phyloP scores from a whole-genome alignment of 768 basidiomycete species.

The Boletus tylopilopsis region DNA sequence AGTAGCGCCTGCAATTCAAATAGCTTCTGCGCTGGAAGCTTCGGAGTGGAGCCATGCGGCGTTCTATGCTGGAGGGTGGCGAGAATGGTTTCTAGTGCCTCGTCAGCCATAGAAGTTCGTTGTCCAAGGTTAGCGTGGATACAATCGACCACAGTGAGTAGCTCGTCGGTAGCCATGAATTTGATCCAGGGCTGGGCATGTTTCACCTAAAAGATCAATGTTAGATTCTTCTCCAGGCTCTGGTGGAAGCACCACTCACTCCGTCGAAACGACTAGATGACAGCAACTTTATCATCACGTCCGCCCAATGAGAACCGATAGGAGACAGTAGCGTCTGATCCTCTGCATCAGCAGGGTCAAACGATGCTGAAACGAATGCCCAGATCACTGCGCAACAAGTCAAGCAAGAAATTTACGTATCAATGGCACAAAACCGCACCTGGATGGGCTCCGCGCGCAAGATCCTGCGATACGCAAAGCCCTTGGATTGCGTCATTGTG shows the following conservation, averaged over 20 bases:
- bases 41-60: not conserved
- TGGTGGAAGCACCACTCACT: conserved; percentile 2
- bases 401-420: not conserved
- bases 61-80: conserved; percentile 24
- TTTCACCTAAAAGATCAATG: conserved; percentile 7
- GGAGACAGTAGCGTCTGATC: conserved; percentile 41
- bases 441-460: conserved; percentile 28
- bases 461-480: conserved; percentile 31
- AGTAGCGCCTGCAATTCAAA: conserved; percentile 35
- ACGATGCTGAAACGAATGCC: conserved; percentile 36
- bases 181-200: conserved; percentile 45
- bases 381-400: conserved; percentile 36
- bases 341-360: conserved; percentile 33
- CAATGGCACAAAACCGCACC: conserved; percentile 24
- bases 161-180: conserved; percentile 42
- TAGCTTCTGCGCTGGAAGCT: conserved; percentile 35
- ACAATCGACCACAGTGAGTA: conserved; percentile 44
- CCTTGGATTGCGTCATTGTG: conserved; percentile 31
- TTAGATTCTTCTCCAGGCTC: not conserved
- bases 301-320: conserved; percentile 44
- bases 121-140: conserved; percentile 18
- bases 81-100: conserved; percentile 38
- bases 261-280: conserved; percentile 7
- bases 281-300: conserved; percentile 12
- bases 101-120: conserved; percentile 1